These are phyloP conservation scores for Haematococcus lacustris DNA, from an alignment of 139 green algal genomes.

Conservation along the genomic window DNA sequence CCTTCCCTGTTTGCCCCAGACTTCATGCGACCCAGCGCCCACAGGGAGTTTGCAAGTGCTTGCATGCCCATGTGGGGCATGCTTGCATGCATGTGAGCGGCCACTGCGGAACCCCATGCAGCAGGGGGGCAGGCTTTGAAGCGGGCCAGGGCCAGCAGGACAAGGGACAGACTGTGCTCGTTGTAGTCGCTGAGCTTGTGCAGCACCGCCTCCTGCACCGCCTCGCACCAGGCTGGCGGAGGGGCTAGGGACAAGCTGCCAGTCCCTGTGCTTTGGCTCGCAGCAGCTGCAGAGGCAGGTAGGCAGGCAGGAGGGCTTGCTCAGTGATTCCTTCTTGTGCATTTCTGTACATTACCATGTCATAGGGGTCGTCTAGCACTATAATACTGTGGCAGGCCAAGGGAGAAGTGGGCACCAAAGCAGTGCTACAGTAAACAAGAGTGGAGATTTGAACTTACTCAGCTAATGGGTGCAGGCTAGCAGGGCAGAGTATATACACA, in stretches of 20 bases:
- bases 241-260: no score
- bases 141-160: constrained; percentile 13
- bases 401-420: not conserved
- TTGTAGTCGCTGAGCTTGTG: no score
- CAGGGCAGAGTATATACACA: not conserved
- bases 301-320: not conserved
- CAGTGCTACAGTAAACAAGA: not conserved
- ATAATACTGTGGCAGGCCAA: not conserved
- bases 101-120: constrained; percentile 7
- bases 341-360: no score
- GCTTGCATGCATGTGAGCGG: constrained; percentile 11
- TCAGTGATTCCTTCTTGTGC: no score
- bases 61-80: not conserved
- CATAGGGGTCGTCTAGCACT: no score
- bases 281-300: no score
- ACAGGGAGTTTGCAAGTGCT: constrained; percentile 18
- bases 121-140: constrained; percentile 10
- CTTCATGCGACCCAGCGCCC: constrained; percentile 12
- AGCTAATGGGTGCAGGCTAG: not conserved
- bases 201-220: no score
- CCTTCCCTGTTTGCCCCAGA: not conserved
- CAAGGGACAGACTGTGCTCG: constrained; percentile 5
- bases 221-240: no score
- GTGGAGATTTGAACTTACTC: not conserved
- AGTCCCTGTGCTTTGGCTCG: no score